Percentiles rank a stretch among this genome's conserved stretches.
These are phyloP conservation scores for Polymyxa betae DNA, from an alignment of 208 protist species.

Conservation along the genomic window DNA sequence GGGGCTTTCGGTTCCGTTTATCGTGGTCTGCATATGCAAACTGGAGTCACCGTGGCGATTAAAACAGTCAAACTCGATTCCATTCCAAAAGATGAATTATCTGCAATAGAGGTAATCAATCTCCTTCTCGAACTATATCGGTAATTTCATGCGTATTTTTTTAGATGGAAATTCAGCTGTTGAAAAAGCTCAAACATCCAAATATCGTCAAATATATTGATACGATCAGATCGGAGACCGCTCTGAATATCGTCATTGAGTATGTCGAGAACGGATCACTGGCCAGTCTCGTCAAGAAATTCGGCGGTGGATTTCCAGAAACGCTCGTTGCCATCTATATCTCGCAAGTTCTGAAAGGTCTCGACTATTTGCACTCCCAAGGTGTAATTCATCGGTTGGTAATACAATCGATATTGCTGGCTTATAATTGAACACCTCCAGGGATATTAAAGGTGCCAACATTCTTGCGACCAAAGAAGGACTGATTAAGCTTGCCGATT, in stretches of 20 bases:
- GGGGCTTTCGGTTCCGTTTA: conserved; percentile 76
- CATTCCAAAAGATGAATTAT: conserved; percentile 42
- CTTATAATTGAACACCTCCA: conserved; percentile 75
- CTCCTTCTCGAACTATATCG: neutral
- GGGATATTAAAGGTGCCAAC: conserved; percentile 86
- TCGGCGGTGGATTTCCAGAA: conserved; percentile 81
- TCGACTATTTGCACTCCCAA: conserved; percentile 82
- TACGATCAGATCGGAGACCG: conserved; percentile 72
- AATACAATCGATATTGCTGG: neutral
- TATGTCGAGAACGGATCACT: conserved; percentile 83
- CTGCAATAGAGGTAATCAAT: conserved; percentile 44
- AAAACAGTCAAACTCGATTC: conserved; percentile 70
- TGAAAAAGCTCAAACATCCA: conserved; percentile 77
- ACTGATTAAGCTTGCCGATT: conserved; percentile 93
- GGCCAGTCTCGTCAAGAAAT: conserved; percentile 78
- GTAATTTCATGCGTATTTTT: neutral
- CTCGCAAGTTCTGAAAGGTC: conserved; percentile 79
- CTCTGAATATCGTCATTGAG: conserved; percentile 84
- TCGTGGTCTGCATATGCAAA: conserved; percentile 71
- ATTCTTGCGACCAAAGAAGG: conserved; percentile 82
- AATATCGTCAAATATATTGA: conserved; percentile 83
- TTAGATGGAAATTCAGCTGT: conserved; percentile 75
- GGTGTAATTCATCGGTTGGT: conserved; percentile 65
- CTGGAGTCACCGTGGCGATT: conserved; percentile 76
- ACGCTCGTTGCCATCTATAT: conserved; percentile 79